These are phyloP conservation scores for Heracleum sosnowskyi DNA, from an alignment of 129 eudicot species.

Conservation along the genomic window DNA sequence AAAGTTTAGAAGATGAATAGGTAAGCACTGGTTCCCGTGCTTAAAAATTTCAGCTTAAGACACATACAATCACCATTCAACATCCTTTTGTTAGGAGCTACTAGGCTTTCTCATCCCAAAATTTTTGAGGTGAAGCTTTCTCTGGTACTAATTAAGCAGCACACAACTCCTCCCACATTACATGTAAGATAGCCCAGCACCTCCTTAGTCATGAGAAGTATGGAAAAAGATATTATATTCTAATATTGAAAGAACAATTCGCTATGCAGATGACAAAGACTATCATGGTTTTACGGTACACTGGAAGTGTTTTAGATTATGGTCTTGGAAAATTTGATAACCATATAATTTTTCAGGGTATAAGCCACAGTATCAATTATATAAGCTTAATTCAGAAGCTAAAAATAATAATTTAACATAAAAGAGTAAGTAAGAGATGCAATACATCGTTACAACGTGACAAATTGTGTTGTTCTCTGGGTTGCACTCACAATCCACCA, in stretches of 20 bases:
- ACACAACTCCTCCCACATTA: neutral
- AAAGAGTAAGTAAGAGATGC: slow-evolving; percentile 19
- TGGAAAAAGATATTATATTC: neutral
- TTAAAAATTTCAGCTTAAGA: neutral
- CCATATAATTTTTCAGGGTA: neutral
- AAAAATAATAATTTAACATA: slow-evolving; percentile 5
- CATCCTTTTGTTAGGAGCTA: neutral
- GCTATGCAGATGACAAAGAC: neutral
- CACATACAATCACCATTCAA: neutral
- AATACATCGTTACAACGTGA: slow-evolving; percentile 67
- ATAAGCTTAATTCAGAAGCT: neutral
- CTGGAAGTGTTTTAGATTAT: neutral
- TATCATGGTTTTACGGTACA: neutral
- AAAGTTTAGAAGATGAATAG: neutral
- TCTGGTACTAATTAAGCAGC: neutral
- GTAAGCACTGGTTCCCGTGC: neutral
- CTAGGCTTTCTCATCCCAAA: neutral
- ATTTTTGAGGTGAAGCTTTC: too few relatives aligned
- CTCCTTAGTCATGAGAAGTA: neutral
- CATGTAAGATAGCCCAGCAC: neutral
- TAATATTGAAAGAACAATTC: neutral
- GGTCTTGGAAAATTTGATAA: neutral
- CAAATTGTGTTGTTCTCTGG: slow-evolving; percentile 40
- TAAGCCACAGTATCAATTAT: neutral
- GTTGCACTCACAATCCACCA: slow-evolving; percentile 60